Conservation (phyloP, 2,329 filamentous ascomycete genomes). For the Chrysosphaeria jannelii region DNA sequence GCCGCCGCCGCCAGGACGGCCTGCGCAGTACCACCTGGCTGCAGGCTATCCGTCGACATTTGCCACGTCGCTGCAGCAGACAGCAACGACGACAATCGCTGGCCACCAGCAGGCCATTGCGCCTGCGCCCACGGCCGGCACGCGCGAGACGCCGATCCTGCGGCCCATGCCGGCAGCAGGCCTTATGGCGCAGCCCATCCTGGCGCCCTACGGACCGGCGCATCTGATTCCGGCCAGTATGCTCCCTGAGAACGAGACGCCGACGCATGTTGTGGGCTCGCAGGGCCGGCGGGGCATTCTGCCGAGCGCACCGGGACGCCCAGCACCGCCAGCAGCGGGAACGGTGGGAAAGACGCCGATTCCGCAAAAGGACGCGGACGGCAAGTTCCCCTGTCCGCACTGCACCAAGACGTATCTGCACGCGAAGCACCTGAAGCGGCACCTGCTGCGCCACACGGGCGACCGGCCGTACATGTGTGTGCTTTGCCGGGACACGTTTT, state of each 20-base stretch:
- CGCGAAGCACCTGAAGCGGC: slow-evolving; percentile 89
- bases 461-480: slow-evolving; percentile 97
- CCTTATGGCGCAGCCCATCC: slow-evolving; percentile 25
- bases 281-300: slow-evolving; percentile 78
- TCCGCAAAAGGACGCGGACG: slow-evolving; percentile 82
- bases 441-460: slow-evolving; percentile 83
- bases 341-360: slow-evolving; percentile 52
- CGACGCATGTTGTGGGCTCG: slow-evolving; percentile 79
- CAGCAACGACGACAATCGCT: no score
- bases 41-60: no score
- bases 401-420: slow-evolving; percentile 97
- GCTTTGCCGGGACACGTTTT: slow-evolving; percentile 92
- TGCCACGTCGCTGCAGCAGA: no score
- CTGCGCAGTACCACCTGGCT: no score
- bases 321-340: slow-evolving; percentile 42
- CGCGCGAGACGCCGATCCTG: slow-evolving; percentile 24
- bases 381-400: slow-evolving; percentile 92
- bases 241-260: slow-evolving; percentile 27
- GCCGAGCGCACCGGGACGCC: slow-evolving; percentile 65
- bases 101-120: slow-evolving; percentile 54
- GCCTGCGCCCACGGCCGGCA: slow-evolving; percentile 29
- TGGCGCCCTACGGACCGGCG: slow-evolving; percentile 27
- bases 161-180: slow-evolving; percentile 43
- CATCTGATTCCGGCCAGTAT: slow-evolving; percentile 25
- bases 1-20: no score